phyloP scores from a whole-genome alignment of 208 protist species.

The Paratrypanosoma confusum region DNA sequence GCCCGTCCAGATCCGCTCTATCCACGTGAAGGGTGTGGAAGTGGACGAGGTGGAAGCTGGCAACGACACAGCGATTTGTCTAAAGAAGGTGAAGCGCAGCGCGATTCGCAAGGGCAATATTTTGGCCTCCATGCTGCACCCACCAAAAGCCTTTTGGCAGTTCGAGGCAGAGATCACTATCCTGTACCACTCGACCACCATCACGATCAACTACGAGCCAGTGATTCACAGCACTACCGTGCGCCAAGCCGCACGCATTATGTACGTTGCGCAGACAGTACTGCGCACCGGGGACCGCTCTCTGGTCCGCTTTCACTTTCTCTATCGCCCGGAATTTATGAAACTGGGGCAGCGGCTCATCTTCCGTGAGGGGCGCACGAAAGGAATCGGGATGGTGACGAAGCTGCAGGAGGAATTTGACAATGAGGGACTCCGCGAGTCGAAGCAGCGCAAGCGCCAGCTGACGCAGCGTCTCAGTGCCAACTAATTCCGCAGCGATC shows the following conservation, averaged over 20 bases:
- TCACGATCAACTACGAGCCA: conserved; percentile 93
- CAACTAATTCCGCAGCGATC: no score
- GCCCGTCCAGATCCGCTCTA: conserved; percentile 84
- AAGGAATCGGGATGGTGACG: conserved; percentile 86
- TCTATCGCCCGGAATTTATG: conserved; percentile 92
- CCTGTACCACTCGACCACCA: conserved; percentile 97
- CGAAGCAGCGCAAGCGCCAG: conserved; percentile 25
- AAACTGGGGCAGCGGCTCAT: conserved; percentile 83
- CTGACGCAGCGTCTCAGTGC: no score
- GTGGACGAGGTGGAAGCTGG: conserved; percentile 74
- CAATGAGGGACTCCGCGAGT: conserved; percentile 25
- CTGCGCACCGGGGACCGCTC: conserved; percentile 91
- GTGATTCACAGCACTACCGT: conserved; percentile 93
- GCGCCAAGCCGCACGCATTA: conserved; percentile 80
- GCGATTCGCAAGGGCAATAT: conserved; percentile 94
- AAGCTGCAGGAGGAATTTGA: conserved; percentile 40
- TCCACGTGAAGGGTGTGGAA: conserved; percentile 91
- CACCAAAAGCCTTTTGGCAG: conserved; percentile 81
- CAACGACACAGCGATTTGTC: conserved; percentile 86
- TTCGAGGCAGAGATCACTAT: conserved; percentile 96
- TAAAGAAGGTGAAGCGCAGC: conserved; percentile 93
- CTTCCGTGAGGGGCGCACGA: conserved; percentile 92
- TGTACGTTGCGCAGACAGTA: conserved; percentile 78
- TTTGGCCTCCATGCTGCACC: conserved; percentile 31
- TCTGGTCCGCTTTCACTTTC: conserved; percentile 90